Evolutionary conservation across 352 stramenopile genomes (phyloP).

Genomic region (Globisporangium echinulatum): DNA sequence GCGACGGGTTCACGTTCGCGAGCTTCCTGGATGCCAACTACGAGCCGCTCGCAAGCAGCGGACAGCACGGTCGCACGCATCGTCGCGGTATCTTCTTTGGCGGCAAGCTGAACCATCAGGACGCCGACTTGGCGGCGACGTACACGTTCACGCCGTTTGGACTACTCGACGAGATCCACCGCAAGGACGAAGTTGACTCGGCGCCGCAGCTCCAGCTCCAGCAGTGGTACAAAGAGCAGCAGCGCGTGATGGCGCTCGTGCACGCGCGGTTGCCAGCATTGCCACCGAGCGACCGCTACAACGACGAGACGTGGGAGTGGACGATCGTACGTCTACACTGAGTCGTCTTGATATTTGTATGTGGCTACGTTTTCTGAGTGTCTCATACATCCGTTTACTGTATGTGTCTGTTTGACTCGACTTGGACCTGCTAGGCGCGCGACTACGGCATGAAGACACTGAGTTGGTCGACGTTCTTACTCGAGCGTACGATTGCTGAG

Average conservation of each 20-base stretch:
- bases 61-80: neutral
- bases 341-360: neutral
- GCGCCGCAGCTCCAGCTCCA: constrained; percentile 16
- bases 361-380: no score
- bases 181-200: constrained; percentile 5
- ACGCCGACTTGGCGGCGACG: constrained; percentile 40
- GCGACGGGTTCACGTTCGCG: constrained; percentile 40
- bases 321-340: constrained; percentile 60
- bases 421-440: constrained; percentile 26
- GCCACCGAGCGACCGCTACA: constrained; percentile 68
- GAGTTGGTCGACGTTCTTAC: constrained; percentile 80
- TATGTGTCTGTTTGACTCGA: neutral
- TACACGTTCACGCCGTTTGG: constrained; percentile 48
- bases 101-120: constrained; percentile 69
- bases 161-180: constrained; percentile 50
- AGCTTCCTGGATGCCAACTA: constrained; percentile 39
- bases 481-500: constrained; percentile 79
- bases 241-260: constrained; percentile 30
- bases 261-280: constrained; percentile 30
- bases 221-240: constrained; percentile 41
- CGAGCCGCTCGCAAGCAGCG: neutral
- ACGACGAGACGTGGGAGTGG: constrained; percentile 90
- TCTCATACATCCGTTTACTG: constrained; percentile 2
- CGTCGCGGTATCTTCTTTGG: constrained; percentile 73
- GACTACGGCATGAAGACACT: constrained; percentile 74